phyloP scores from a whole-genome alignment of 768 basidiomycete species.

The Cubamyces lactineus region DNA sequence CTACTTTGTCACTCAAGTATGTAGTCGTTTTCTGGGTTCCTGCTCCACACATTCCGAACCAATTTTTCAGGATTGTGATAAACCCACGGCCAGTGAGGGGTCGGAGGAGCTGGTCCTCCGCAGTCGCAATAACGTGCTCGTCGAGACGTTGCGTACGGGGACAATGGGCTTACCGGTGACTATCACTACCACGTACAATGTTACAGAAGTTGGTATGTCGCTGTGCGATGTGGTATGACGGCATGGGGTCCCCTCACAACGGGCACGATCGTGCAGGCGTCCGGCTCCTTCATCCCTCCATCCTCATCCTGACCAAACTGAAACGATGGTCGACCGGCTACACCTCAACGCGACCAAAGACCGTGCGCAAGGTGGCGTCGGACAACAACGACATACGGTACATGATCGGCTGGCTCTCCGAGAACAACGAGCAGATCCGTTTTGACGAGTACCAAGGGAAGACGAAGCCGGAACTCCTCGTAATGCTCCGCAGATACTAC shows the following conservation, averaged over 20 bases:
- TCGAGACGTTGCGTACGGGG: conserved; percentile 17
- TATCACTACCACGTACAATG: neutral
- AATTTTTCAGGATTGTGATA: neutral
- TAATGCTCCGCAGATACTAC: conserved; percentile 16
- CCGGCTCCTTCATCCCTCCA: conserved; percentile 13
- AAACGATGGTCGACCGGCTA: conserved; percentile 17
- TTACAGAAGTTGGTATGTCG: neutral
- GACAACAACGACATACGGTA: conserved; percentile 16
- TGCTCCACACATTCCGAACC: neutral
- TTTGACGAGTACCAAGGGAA: conserved; percentile 17
- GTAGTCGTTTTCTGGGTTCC: neutral
- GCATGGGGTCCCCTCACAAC: too few relatives aligned
- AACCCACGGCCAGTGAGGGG: neutral
- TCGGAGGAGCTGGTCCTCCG: neutral
- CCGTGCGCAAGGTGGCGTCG: conserved; percentile 10
- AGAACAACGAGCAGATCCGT: neutral
- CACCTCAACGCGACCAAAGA: conserved; percentile 18
- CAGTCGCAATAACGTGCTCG: conserved; percentile 15
- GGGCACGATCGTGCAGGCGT: neutral
- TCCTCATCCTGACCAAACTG: conserved; percentile 23
- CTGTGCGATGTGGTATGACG: too few relatives aligned
- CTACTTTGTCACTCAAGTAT: conserved; percentile 14
- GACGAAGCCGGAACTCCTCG: conserved; percentile 15
- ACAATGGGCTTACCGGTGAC: conserved; percentile 7
- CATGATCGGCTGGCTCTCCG: conserved; percentile 13